A percentile compares a stretch with the other conserved stretches of the same genome.
These are phyloP conservation scores for Lanmaoa pseudosensibilis DNA, from an alignment of 768 basidiomycete genomes.

Conservation along the genomic window DNA sequence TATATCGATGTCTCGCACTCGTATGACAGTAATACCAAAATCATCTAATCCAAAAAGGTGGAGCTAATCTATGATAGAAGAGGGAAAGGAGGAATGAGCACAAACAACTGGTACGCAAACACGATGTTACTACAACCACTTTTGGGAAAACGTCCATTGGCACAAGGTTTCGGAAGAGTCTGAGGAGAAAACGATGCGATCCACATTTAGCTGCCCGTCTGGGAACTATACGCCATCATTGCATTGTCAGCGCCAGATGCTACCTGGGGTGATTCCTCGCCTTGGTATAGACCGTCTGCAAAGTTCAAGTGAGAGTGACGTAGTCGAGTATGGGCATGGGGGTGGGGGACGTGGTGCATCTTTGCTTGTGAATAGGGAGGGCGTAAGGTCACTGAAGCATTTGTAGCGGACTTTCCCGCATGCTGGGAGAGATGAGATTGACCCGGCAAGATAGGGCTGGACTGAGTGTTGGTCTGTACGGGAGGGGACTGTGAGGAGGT, in stretches of 20 bases:
- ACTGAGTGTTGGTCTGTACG: conserved; percentile 22
- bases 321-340: conserved; percentile 74
- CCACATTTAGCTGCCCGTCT: conserved; percentile 29
- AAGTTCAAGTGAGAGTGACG: conserved; percentile 59
- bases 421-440: conserved; percentile 26
- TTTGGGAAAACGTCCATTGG: conserved; percentile 6
- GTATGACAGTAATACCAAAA: conserved; percentile 20
- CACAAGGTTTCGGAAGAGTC: not conserved
- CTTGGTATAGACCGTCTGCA: conserved; percentile 39
- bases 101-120: conserved; percentile 23
- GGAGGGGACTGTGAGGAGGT: conserved; percentile 23
- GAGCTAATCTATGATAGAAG: conserved; percentile 26
- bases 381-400: conserved; percentile 49
- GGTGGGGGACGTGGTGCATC: conserved; percentile 82
- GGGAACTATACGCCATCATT: conserved; percentile 49
- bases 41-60: conserved; percentile 27
- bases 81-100: conserved; percentile 19
- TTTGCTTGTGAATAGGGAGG: conserved; percentile 58
- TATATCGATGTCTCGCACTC: conserved; percentile 8
- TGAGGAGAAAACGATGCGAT: not conserved
- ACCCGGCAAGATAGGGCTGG: conserved; percentile 14
- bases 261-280: conserved; percentile 27
- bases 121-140: conserved; percentile 13
- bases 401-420: conserved; percentile 32
- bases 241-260: conserved; percentile 38